Base-by-base conservation (phyloP, 176 grass and related monocot genomes). In the Cenchrus purpureus region DNA sequence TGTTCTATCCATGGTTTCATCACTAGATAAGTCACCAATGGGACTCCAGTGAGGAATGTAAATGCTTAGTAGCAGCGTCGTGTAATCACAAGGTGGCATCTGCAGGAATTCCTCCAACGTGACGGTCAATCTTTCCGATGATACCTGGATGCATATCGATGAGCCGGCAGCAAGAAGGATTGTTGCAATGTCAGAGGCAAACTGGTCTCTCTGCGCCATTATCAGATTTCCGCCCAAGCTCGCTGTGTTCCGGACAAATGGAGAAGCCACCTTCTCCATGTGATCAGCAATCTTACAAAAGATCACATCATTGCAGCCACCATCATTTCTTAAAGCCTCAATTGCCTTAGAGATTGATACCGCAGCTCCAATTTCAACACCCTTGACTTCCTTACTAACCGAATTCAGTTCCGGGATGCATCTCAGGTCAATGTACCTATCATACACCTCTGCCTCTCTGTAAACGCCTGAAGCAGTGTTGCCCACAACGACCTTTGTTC, bases 391-490 rank as follows among this genome's bases (percentile, higher is more conserved):
- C 61, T 63, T 93, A 75, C 14, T 87, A 48, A 98, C 90, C 6
- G 68, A 79, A 66, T 88, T 91, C 73, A 98, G 68, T 62, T 93
- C 91, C 6, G 87, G 89, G 14, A 98, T 93, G 34, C 83, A 85
- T 78, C 67, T 91, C 45, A 98, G 89, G 59, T 98, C 92, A 82
- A 98, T 91, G 73, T 89, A 90, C 79, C 84, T 93, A 65, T 91
- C 79, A 83, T 90, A 93, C 48, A 95, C 17, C 45, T 95, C 76
- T 58, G 82, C 32, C 46, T 98, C 92, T 80, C 90, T 95, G 84
- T 95, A 98, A 80, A 98, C 82, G 44, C 95, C 95, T 57, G 91
- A 91, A 68, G 90, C 92, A 11, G 95, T 98, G 60, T 98, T 98
- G 22, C 92, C 95, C 32, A 87, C 89, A 32, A 98, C 89, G 77